Percentiles rank a stretch among this genome's conserved stretches.
Conservation (phyloP, 2,329 filamentous ascomycete genomes). For the Lecanicillium sp. region DNA sequence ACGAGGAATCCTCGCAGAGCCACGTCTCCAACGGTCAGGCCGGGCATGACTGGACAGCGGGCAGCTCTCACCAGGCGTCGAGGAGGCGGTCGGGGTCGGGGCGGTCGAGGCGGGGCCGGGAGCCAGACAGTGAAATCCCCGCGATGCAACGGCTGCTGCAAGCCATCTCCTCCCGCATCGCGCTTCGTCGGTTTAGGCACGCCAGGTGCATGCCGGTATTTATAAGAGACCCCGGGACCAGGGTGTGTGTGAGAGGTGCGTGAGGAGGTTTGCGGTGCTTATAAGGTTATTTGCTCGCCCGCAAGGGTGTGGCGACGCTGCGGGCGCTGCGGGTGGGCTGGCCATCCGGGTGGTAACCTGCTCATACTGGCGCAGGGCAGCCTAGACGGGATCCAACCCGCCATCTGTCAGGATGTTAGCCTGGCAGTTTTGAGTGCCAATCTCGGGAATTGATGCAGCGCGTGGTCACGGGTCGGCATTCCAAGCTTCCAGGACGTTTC, state of each 20-base stretch:
- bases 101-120: too few species aligned
- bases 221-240: background rate
- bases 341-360: conserved; percentile 23
- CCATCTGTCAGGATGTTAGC: too few species aligned
- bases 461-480: too few species aligned
- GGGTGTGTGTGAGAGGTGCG: background rate
- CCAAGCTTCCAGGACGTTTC: too few species aligned
- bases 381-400: background rate
- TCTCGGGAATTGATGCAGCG: too few species aligned
- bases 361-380: conserved; percentile 24
- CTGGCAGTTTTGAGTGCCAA: too few species aligned
- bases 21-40: background rate
- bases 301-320: too few species aligned
- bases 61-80: too few species aligned
- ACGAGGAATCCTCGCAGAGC: background rate
- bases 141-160: background rate
- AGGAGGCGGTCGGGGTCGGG: too few species aligned
- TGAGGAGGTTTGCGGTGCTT: conserved; percentile 12
- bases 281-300: conserved; percentile 8
- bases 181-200: conserved; percentile 1
- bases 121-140: background rate
- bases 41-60: too few species aligned
- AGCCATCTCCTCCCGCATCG: background rate
- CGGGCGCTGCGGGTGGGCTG: background rate
- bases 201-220: conserved; percentile 1